Conservation (phyloP, 1,139 yeast species). For the Pichia cactophila region DNA sequence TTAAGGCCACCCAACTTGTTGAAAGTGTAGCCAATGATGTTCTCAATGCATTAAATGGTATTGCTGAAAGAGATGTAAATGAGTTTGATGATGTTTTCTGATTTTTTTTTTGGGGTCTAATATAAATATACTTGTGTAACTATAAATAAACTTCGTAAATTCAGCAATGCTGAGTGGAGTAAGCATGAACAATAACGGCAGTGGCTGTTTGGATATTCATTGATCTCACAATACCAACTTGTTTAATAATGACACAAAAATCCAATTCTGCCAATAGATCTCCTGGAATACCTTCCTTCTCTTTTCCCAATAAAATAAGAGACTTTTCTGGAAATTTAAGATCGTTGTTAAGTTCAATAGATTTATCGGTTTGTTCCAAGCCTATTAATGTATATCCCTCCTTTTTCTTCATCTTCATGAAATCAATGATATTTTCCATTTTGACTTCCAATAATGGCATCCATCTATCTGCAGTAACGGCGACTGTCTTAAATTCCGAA, state of each 20-base stretch:
- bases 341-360: conserved; percentile 56
- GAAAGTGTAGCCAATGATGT: conserved; percentile 27
- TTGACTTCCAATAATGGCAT: conserved; percentile 88
- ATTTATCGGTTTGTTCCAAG: conserved; percentile 85
- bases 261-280: conserved; percentile 75
- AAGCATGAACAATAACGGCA: conserved; percentile 88
- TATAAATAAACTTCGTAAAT: not conserved
- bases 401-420: conserved; percentile 53
- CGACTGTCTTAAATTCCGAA: conserved; percentile 74
- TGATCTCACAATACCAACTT: conserved; percentile 83
- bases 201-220: conserved; percentile 98
- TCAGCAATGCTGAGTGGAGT: conserved; percentile 61
- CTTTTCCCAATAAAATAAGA: conserved; percentile 72
- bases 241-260: conserved; percentile 83
- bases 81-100: conserved; percentile 21
- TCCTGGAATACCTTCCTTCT: conserved; percentile 89
- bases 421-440: conserved; percentile 45
- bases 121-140: not conserved
- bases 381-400: conserved; percentile 87
- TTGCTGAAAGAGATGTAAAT: conserved; percentile 23
- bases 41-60: conserved; percentile 25
- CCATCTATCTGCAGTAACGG: conserved; percentile 93
- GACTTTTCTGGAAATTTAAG: conserved; percentile 74
- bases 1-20: conserved; percentile 28
- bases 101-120: not conserved